Percentiles rank a stretch among this genome's conserved stretches.
These are phyloP conservation scores for Suillus subaureus DNA, from an alignment of 768 basidiomycete species.

Conservation along the genomic window DNA sequence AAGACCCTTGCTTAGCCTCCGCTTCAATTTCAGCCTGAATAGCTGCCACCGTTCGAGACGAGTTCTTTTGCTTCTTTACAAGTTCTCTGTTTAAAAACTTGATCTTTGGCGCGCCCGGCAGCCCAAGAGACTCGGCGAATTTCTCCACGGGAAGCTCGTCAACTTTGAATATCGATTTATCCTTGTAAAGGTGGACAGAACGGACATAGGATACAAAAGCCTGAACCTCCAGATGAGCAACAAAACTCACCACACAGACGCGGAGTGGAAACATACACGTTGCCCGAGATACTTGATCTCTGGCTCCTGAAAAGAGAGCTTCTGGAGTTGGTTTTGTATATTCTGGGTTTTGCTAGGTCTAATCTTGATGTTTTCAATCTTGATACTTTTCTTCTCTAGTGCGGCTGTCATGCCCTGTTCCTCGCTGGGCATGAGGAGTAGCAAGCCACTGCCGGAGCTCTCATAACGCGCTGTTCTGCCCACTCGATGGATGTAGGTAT, in stretches of 20 bases:
- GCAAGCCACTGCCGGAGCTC: conserved; percentile 81
- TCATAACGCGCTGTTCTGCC: conserved; percentile 95
- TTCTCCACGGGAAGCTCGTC: conserved; percentile 78
- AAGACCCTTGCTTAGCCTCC: conserved; percentile 18
- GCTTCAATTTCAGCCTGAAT: conserved; percentile 33
- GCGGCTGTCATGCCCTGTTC: conserved; percentile 86
- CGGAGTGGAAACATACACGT: conserved; percentile 54
- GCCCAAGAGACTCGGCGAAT: conserved; percentile 87
- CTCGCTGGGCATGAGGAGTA: conserved; percentile 87
- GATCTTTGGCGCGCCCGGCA: conserved; percentile 95
- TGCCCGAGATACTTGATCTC: conserved; percentile 98
- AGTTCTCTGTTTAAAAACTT: conserved; percentile 75
- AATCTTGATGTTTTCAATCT: conserved; percentile 82
- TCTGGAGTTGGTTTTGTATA: conserved; percentile 88
- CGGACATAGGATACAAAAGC: conserved; percentile 96
- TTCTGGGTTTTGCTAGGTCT: conserved; percentile 83
- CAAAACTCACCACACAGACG: rapidly evolving
- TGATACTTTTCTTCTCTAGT: conserved; percentile 71
- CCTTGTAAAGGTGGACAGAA: conserved; percentile 89
- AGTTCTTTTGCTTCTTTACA: conserved; percentile 79
- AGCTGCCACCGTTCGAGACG: conserved; percentile 47
- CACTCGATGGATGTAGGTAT: conserved; percentile 97
- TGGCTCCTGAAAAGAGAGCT: conserved; percentile 90
- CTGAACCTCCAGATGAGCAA: conserved; percentile 41
- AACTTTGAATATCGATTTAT: conserved; percentile 91